Percentiles rank a stretch among this genome's conserved stretches.
These are phyloP conservation scores for Colletotrichum sidae DNA, from an alignment of 2,329 filamentous ascomycete genomes.

Conservation along the genomic window DNA sequence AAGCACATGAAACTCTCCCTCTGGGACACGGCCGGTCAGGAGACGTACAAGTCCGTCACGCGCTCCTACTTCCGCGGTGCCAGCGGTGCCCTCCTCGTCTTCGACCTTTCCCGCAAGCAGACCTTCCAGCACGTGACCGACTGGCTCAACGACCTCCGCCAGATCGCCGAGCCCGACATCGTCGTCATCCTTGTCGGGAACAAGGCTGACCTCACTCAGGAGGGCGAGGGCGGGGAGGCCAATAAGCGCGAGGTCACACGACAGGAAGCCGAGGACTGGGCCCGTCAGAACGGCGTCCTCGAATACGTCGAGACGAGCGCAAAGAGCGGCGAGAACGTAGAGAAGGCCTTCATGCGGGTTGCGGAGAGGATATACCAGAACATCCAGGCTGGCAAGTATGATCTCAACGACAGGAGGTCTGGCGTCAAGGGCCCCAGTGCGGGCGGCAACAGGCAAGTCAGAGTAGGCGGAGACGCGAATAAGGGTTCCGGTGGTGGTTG, in stretches of 20 bases:
- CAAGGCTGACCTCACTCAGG: constrained; percentile 83
- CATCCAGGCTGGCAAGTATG: constrained; percentile 94
- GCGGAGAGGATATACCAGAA: constrained; percentile 97
- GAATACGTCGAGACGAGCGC: constrained; percentile 97
- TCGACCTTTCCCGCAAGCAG: constrained; percentile 87
- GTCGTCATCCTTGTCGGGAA: constrained; percentile 96
- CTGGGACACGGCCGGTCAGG: constrained; percentile 97
- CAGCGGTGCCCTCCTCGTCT: constrained; percentile 82
- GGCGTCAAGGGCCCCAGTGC: constrained; percentile 84
- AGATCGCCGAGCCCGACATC: constrained; percentile 96
- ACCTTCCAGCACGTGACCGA: constrained; percentile 91
- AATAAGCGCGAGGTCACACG: constrained; percentile 83
- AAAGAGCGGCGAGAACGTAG: constrained; percentile 94
- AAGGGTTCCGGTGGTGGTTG: constrained; percentile 58
- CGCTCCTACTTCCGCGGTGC: constrained; percentile 91
- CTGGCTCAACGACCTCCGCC: constrained; percentile 93
- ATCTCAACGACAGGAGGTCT: constrained; percentile 90
- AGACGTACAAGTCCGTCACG: constrained; percentile 97
- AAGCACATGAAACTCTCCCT: constrained; percentile 93
- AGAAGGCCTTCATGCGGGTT: constrained; percentile 91
- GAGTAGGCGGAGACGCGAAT: constrained; percentile 53
- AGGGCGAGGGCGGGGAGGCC: constrained; percentile 34
- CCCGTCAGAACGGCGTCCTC: constrained; percentile 83
- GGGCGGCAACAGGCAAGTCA: constrained; percentile 59
- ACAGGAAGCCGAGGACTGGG: constrained; percentile 92